phyloP scores from a whole-genome alignment of 495 filamentous ascomycete species.

The Penicillium bialowiezense region DNA sequence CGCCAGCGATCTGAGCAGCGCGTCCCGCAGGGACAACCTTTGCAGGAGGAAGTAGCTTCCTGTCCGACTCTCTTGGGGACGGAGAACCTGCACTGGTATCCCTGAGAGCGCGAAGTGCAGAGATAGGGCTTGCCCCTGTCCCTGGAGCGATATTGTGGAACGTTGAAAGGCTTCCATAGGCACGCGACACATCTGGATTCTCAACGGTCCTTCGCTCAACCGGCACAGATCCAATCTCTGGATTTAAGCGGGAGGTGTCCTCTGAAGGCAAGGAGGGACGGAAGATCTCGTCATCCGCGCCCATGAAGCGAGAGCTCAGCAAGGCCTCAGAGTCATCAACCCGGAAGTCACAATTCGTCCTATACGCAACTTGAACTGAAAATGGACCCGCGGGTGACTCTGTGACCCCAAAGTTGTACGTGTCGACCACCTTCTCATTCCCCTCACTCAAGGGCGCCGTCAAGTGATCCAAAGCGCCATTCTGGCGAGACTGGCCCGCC shows the following conservation, averaged over 20 bases:
- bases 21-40: conserved; percentile 58
- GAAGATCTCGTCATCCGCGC: conserved; percentile 83
- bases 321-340: conserved; percentile 88
- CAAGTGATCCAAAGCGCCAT: conserved; percentile 58
- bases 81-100: conserved; percentile 47
- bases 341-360: conserved; percentile 83
- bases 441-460: conserved; percentile 69
- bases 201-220: conserved; percentile 38
- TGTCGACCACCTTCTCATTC: conserved; percentile 63
- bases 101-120: conserved; percentile 70
- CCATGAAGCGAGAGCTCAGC: conserved; percentile 94
- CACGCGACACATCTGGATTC: conserved; percentile 67
- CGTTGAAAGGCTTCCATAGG: conserved; percentile 90
- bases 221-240: conserved; percentile 75
- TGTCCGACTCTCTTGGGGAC: conserved; percentile 55
- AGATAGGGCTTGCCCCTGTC: conserved; percentile 78
- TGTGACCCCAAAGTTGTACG: conserved; percentile 73
- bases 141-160: conserved; percentile 80
- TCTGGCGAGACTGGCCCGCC: conserved; percentile 45
- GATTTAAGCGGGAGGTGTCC: conserved; percentile 32
- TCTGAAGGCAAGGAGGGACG: conserved; percentile 63
- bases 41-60: conserved; percentile 57
- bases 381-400: conserved; percentile 85
- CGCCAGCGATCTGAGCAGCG: conserved; percentile 55
- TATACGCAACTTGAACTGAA: conserved; percentile 75